phyloP scores from a whole-genome alignment of 129 eudicot species.

The Daucus carota region DH1_v3.0 NC_030387.2:24853501-24854000 shows the following conservation, averaged over 20 bases:
- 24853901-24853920: conserved; percentile 23
- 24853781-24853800: conserved; percentile 4
- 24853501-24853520: conserved; percentile 22
- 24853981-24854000: conserved; percentile 31
- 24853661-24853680: conserved; percentile 14
- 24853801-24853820: conserved; percentile 26
- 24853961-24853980: conserved; percentile 19
- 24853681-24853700: conserved; percentile 25
- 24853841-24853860: conserved; percentile 22
- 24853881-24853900: conserved; percentile 35
- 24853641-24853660: conserved; percentile 27
- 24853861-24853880: conserved; percentile 27
- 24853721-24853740: conserved; percentile 28
- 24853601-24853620: conserved; percentile 25
- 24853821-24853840: conserved; percentile 24
- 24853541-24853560: background rate
- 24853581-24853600: conserved; percentile 25
- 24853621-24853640: conserved; percentile 20
- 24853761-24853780: conserved; percentile 13
- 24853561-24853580: conserved; percentile 19
- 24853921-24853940: conserved; percentile 29
- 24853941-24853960: conserved; percentile 27
- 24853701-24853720: conserved; percentile 14
- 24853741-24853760: conserved; percentile 9
- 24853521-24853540: background rate